These are phyloP conservation scores for Trichosporon inkin DNA, from an alignment of 1,284 basidiomycete genomes.

Conservation along the genomic window DNA sequence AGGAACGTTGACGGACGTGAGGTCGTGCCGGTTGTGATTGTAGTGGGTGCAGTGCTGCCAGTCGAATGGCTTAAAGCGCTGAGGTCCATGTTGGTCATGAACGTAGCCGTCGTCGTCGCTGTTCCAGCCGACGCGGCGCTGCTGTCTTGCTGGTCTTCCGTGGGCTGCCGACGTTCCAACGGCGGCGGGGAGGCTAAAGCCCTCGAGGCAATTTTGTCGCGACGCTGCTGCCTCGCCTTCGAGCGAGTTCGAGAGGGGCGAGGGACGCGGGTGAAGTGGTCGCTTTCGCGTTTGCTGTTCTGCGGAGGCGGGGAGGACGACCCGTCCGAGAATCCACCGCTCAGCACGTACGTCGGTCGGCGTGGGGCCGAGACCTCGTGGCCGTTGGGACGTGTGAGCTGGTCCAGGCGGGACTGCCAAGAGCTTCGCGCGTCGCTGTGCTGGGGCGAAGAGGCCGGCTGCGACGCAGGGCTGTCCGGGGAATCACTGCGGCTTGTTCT, in stretches of 20 bases:
- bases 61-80: slow-evolving; percentile 9
- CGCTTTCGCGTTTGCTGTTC: background rate
- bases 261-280: slow-evolving; percentile 8
- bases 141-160: background rate
- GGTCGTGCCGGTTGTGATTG: slow-evolving; percentile 9
- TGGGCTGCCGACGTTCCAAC: slow-evolving; percentile 5
- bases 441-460: background rate
- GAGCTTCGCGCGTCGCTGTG: background rate
- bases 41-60: slow-evolving; percentile 11
- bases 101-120: background rate
- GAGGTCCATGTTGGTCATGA: background rate
- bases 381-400: too few relatives aligned
- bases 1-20: background rate
- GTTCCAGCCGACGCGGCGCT: background rate
- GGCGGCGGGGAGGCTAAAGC: slow-evolving; percentile 14
- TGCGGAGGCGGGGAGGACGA: background rate
- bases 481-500: background rate
- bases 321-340: background rate
- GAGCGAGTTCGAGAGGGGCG: background rate
- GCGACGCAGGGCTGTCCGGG: background rate
- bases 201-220: background rate
- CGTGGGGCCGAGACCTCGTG: too few relatives aligned
- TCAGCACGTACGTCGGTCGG: background rate
- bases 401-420: background rate
- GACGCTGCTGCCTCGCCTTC: background rate